A percentile compares a stretch with the other conserved stretches of the same genome.
Evolutionary conservation across 768 basidiomycete genomes (phyloP).

Genomic region (Hydnomerulius pinastri): DNA sequence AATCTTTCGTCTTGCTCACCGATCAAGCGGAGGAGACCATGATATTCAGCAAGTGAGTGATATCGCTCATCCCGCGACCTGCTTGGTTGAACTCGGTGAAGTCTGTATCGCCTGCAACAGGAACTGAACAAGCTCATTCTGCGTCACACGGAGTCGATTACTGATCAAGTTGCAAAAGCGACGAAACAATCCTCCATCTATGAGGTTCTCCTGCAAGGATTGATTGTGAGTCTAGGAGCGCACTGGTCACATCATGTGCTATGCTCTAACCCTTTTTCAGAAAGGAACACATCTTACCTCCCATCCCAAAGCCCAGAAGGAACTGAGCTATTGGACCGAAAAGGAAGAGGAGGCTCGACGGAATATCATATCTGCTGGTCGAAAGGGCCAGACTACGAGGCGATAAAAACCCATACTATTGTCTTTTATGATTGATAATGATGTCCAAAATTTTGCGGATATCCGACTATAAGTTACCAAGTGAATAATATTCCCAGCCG

Average conservation of each 20-base stretch:
- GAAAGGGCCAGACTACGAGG: conserved; percentile 24
- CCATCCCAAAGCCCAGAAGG: conserved; percentile 84
- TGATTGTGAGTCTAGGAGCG: conserved; percentile 60
- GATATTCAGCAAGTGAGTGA: conserved; percentile 88
- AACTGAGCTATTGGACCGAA: conserved; percentile 85
- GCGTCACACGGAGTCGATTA: conserved; percentile 68
- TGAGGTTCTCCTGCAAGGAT: conserved; percentile 70
- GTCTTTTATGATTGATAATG: conserved; percentile 8
- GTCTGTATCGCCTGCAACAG: conserved; percentile 80
- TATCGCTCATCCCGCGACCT: neutral
- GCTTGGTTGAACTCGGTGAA: conserved; percentile 32
- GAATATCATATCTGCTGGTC: conserved; percentile 48
- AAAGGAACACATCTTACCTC: conserved; percentile 68
- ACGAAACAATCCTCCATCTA: conserved; percentile 74
- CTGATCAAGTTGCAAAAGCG: conserved; percentile 60
- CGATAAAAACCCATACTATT: conserved; percentile 21
- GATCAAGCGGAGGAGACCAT: conserved; percentile 89
- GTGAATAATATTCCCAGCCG: conserved; percentile 10
- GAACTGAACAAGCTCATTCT: conserved; percentile 79
- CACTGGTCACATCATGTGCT: neutral
- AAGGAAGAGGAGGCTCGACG: conserved; percentile 78
- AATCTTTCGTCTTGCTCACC: conserved; percentile 77
- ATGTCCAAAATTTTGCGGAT: conserved; percentile 18
- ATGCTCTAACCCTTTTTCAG: conserved; percentile 34
- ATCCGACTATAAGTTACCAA: conserved; percentile 22